Percentiles rank a stretch among this genome's conserved stretches.
These are phyloP conservation scores for Apiospora kogelbergensis DNA, from an alignment of 2,329 filamentous ascomycete species.

Conservation along the genomic window DNA sequence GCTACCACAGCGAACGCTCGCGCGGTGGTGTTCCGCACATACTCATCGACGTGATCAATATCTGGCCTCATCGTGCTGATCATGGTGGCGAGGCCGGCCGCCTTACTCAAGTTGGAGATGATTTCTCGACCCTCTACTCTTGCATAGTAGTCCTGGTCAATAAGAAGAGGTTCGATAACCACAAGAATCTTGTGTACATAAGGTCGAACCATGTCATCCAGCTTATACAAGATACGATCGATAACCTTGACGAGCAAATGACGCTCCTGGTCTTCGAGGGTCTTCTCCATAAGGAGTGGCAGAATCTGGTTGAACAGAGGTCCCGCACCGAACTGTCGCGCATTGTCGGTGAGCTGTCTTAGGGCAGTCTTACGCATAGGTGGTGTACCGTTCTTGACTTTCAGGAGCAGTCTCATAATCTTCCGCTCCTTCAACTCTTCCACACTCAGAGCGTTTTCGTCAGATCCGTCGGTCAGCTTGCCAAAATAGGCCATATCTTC, in stretches of 20 bases:
- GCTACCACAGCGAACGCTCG: slow-evolving; percentile 96
- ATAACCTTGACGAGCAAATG: slow-evolving; percentile 99
- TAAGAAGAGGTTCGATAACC: slow-evolving; percentile 97
- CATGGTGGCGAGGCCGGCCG: slow-evolving; percentile 96
- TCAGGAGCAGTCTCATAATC: slow-evolving; percentile 94
- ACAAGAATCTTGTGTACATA: slow-evolving; percentile 98
- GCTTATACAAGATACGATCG: slow-evolving; percentile 96
- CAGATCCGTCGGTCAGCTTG: slow-evolving; percentile 90
- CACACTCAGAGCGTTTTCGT: slow-evolving; percentile 88
- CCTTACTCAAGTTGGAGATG: slow-evolving; percentile 96
- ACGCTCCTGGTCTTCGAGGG: slow-evolving; percentile 94
- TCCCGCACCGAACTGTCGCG: slow-evolving; percentile 90
- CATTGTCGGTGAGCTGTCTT: slow-evolving; percentile 96
- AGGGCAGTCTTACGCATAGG: slow-evolving; percentile 98
- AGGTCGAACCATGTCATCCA: slow-evolving; percentile 92
- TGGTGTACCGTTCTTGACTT: slow-evolving; percentile 98
- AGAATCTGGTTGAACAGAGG: slow-evolving; percentile 97
- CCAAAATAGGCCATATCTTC: slow-evolving; percentile 99
- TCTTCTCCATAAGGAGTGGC: slow-evolving; percentile 96
- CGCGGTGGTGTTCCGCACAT: slow-evolving; percentile 96
- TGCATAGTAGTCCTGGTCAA: slow-evolving; percentile 99
- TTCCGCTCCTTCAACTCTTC: slow-evolving; percentile 97
- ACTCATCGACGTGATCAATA: slow-evolving; percentile 97
- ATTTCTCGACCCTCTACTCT: slow-evolving; percentile 98
- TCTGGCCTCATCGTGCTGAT: slow-evolving; percentile 99